Base-by-base conservation (phyloP, 2,329 filamentous ascomycete species). In the Endoconidiophora laricicola region DNA sequence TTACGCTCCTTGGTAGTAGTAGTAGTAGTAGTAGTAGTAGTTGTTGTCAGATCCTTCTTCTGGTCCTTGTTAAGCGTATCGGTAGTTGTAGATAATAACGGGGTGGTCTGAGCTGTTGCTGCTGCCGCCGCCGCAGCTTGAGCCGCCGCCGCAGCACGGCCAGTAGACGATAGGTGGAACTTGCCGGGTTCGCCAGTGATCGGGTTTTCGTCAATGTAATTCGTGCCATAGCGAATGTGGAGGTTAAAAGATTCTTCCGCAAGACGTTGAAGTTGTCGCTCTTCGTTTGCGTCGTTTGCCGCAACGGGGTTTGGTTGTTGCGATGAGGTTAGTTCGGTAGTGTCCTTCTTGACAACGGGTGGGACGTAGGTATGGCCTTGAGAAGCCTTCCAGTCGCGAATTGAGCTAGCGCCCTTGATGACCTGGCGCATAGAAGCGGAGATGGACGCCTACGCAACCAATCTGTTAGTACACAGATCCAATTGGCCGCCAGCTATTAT, bases 171-270 rank as follows among this genome's bases (percentile, higher is more conserved):
- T 9, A 81, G 68, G 56, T 80, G 76, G 61, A 81, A 82, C 49
- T 78, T 75, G 46, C 78, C 78, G 1, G 78, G 78, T 26, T 72
- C 70, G 45, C 79, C 78, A 0, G 76, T 80, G 57, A 82, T 81
- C 40, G 78, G 76, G 56, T 79, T 81, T 60, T 81, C 75, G 61
- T 82, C 76, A 62, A 81, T 74, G 59, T 78, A 81, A 55, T 81
- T 77, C 45, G 75, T 72, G 37, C 76, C 78, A 56, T 73, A 75
- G 54, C 69, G 70, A 61, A 76, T 66, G 56, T 78, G 74, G 39
- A 76, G 67, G 56, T 67, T 62, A 54, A 78, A 71, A 0, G 77
- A 73, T 56, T 79, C 74, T 56, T 79, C 74, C 2, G 76, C 68
- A 2, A 74, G 61, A 12, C 69, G 66, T 53, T 73, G 66, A 3